Conservation (phyloP, 805 yeast species). For the Candida nemodendra region DNA sequence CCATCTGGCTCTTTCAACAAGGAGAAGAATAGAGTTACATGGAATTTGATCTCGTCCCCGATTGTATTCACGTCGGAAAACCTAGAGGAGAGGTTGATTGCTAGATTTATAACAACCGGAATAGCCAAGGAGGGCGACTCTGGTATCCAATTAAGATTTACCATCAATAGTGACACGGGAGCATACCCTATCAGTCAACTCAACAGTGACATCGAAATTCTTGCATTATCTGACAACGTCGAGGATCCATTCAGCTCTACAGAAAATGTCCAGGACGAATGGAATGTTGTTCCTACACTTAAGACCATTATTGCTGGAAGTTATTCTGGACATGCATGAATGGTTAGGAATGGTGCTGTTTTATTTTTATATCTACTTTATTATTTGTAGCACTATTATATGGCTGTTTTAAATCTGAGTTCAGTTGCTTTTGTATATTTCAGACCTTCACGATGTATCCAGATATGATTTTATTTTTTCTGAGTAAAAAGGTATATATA, state of each 20-base stretch:
- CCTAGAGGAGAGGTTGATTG: slow-evolving; percentile 69
- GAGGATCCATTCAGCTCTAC: slow-evolving; percentile 37
- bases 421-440: no score
- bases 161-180: slow-evolving; percentile 43
- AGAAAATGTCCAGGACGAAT: slow-evolving; percentile 23
- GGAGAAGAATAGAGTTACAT: slow-evolving; percentile 81
- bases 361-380: no score
- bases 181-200: slow-evolving; percentile 43
- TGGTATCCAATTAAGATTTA: slow-evolving; percentile 71
- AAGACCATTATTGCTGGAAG: slow-evolving; percentile 50
- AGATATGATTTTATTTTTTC: no score
- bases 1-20: slow-evolving; percentile 91
- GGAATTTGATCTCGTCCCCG: slow-evolving; percentile 57
- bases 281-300: slow-evolving; percentile 41
- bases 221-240: slow-evolving; percentile 24
- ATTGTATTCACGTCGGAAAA: slow-evolving; percentile 35
- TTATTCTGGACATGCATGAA: slow-evolving; percentile 40
- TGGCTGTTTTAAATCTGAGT: no score
- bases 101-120: slow-evolving; percentile 79
- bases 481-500: no score
- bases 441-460: no score
- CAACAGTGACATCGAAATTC: slow-evolving; percentile 36
- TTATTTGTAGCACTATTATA: no score
- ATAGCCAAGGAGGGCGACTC: slow-evolving; percentile 67
- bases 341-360: background rate